These are phyloP conservation scores for Colletotrichum coccodes DNA, from an alignment of 2,329 filamentous ascomycete species.

Conservation along the genomic window DNA sequence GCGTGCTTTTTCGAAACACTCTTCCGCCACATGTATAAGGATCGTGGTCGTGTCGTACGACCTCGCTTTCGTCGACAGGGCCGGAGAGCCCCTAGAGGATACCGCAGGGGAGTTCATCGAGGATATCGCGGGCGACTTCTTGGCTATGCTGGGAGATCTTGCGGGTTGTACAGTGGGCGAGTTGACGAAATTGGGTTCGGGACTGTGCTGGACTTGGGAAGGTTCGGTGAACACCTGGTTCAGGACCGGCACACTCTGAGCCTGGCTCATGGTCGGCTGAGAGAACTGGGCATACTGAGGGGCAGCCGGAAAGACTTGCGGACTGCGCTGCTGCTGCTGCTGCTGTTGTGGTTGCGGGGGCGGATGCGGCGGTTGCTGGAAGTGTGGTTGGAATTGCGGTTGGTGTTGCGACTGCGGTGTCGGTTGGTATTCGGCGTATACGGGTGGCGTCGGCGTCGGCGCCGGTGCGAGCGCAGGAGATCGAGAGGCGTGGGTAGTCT, in stretches of 20 bases:
- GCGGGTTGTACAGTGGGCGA: conserved; percentile 49
- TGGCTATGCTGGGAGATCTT: conserved; percentile 50
- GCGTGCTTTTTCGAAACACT: conserved; percentile 77
- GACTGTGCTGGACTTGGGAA: conserved; percentile 42
- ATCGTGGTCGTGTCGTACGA: conserved; percentile 66
- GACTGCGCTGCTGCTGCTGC: conserved; percentile 5
- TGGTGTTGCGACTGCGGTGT: conserved; percentile 32
- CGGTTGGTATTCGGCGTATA: conserved; percentile 21
- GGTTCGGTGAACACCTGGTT: conserved; percentile 25
- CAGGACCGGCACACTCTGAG: conserved; percentile 17
- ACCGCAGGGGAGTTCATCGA: conserved; percentile 35
- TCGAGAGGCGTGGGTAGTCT: conserved; percentile 9
- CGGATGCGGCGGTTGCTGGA: conserved; percentile 28
- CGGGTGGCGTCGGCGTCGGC: conserved; percentile 6
- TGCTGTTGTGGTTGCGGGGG: conserved; percentile 5
- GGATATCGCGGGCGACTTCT: conserved; percentile 45
- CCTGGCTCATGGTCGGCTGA: conserved; percentile 30
- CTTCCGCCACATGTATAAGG: conserved; percentile 78
- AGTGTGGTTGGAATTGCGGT: conserved; percentile 23
- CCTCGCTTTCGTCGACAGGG: conserved; percentile 50
- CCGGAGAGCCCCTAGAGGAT: conserved; percentile 46
- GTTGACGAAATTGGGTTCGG: conserved; percentile 50
- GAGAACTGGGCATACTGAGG: conserved; percentile 29
- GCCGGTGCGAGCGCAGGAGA: conserved; percentile 26
- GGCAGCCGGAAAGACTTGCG: conserved; percentile 12